phyloP scores from a whole-genome alignment of 192 early-diverging fungal genomes.

The Spinellus fusiger region DNA sequence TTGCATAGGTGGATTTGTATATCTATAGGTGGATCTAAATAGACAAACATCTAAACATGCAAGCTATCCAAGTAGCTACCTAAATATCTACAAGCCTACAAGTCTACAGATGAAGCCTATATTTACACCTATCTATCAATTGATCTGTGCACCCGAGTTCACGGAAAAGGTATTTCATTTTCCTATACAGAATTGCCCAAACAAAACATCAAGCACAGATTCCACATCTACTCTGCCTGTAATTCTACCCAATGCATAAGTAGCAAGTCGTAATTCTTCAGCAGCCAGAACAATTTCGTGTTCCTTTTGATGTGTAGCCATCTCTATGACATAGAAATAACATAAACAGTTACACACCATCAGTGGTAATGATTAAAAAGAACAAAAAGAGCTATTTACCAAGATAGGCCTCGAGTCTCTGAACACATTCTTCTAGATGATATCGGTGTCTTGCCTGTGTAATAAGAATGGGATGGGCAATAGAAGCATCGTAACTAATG shows the following conservation, averaged over 20 bases:
- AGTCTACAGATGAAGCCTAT: no score
- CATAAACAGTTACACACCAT: neutral
- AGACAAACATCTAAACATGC: no score
- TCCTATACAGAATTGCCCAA: conserved; percentile 76
- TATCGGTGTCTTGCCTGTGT: conserved; percentile 65
- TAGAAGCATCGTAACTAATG: conserved; percentile 12
- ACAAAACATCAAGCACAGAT: conserved; percentile 67
- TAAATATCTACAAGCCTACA: no score
- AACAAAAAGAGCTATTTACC: conserved; percentile 25
- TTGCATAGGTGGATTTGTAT: no score
- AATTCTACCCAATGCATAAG: conserved; percentile 59
- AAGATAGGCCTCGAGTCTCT: conserved; percentile 38
- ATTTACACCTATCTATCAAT: no score
- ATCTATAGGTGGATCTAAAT: no score
- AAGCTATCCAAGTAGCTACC: no score
- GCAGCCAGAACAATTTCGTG: conserved; percentile 64
- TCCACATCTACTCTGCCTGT: conserved; percentile 70
- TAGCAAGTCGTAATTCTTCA: conserved; percentile 64
- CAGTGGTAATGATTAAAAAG: neutral
- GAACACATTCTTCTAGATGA: conserved; percentile 51
- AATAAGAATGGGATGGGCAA: conserved; percentile 41
- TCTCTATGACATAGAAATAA: no score
- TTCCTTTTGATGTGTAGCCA: neutral
- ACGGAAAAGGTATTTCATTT: no score
- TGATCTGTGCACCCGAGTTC: no score